A percentile compares a stretch with the other conserved stretches of the same genome.
These are phyloP conservation scores for Nigrospora sphaerica DNA, from an alignment of 2,329 filamentous ascomycete species.

Conservation along the genomic window DNA sequence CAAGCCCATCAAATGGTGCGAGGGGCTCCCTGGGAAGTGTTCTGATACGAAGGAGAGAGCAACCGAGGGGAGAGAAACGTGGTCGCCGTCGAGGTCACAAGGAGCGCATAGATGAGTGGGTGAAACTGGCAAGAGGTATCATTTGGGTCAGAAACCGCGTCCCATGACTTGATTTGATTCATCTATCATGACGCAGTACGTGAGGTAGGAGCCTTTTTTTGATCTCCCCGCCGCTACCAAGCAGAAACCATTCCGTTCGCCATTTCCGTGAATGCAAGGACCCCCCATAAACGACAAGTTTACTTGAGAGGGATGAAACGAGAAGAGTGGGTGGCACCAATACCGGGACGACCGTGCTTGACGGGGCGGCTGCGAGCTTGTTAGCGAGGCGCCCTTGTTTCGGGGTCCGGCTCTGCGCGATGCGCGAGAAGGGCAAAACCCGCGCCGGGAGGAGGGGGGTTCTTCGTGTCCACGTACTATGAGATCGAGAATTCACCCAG, in stretches of 20 bases:
- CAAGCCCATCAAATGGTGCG: too few relatives aligned
- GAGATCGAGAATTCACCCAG: slow-evolving; percentile 99
- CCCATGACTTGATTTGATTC: slow-evolving; percentile 28
- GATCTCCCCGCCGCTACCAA: slow-evolving; percentile 25
- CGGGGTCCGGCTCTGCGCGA: too few relatives aligned
- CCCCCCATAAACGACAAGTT: slow-evolving; percentile 43
- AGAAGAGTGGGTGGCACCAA: slow-evolving; percentile 99
- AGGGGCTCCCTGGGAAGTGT: too few relatives aligned
- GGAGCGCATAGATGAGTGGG: too few relatives aligned
- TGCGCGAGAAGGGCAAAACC: too few relatives aligned
- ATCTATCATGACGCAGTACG: slow-evolving; percentile 36
- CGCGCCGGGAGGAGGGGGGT: neutral
- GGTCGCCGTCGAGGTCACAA: too few relatives aligned
- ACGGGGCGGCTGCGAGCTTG: slow-evolving; percentile 76
- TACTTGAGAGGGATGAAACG: slow-evolving; percentile 99
- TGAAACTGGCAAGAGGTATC: too few relatives aligned
- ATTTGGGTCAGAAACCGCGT: neutral
- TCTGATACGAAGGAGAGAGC: too few relatives aligned
- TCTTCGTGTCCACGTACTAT: slow-evolving; percentile 63
- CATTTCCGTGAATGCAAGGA: slow-evolving; percentile 54
- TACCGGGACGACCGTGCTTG: slow-evolving; percentile 99
- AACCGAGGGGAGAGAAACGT: too few relatives aligned
- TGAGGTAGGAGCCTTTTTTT: slow-evolving; percentile 27
- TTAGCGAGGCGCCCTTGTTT: slow-evolving; percentile 34
- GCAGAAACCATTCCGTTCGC: slow-evolving; percentile 51